Conservation (phyloP, 192 early-diverging fungal genomes). For the Geosiphon pyriformis region DNA sequence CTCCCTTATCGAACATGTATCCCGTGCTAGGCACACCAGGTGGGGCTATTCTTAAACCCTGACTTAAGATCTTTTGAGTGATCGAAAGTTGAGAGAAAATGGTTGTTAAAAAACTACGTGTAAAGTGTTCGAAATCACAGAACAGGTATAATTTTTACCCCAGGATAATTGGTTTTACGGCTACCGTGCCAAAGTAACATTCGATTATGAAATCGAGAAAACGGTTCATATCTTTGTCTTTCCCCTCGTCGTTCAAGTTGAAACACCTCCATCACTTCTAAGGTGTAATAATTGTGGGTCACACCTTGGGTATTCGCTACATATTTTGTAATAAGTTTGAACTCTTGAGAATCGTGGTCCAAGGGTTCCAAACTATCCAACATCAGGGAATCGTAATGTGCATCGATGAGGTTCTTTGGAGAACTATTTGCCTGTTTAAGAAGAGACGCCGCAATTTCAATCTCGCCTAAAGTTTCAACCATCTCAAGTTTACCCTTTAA, state of each 20-base stretch:
- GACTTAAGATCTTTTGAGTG: constrained; percentile 68
- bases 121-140: not conserved
- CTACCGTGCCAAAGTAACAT: constrained; percentile 79
- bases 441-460: constrained; percentile 58
- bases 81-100: no score
- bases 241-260: constrained; percentile 58
- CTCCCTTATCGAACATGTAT: constrained; percentile 77
- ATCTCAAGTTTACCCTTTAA: constrained; percentile 59
- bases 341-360: constrained; percentile 45
- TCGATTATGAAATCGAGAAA: constrained; percentile 51
- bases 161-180: constrained; percentile 68
- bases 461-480: constrained; percentile 63
- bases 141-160: no score
- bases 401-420: constrained; percentile 53
- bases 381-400: constrained; percentile 51
- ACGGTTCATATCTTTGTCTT: constrained; percentile 41
- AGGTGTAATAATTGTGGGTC: constrained; percentile 44
- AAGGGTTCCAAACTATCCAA: constrained; percentile 48
- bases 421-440: constrained; percentile 37
- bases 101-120: not conserved
- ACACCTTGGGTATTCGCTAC: constrained; percentile 59
- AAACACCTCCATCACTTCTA: constrained; percentile 47
- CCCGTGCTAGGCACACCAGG: constrained; percentile 65
- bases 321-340: constrained; percentile 55
- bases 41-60: constrained; percentile 59